Percentiles rank a stretch among this genome's conserved stretches.
Conservation (phyloP, 2,329 filamentous ascomycete species). For the Pseudogymnoascus sp. region DNA sequence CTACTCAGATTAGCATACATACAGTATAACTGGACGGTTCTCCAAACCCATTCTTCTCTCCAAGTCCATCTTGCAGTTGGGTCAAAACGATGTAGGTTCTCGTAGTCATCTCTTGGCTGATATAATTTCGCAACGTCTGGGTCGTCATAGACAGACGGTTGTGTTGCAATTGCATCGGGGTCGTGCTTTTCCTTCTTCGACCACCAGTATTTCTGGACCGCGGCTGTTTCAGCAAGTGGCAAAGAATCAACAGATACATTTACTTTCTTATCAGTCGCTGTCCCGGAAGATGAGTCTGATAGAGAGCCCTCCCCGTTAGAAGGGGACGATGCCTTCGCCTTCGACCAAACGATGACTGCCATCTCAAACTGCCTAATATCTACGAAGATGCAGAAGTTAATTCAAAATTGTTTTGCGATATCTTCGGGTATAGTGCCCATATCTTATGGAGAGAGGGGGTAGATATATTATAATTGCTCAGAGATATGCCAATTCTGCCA, state of each 20-base stretch:
- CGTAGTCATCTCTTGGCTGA: slow-evolving; percentile 27
- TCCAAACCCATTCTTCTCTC: slow-evolving; percentile 25
- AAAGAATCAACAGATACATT: not conserved
- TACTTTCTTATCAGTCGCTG: not conserved
- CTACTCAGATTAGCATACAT: slow-evolving; percentile 7
- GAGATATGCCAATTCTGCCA: not conserved
- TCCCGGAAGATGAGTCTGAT: not conserved
- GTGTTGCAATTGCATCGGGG: slow-evolving; percentile 20
- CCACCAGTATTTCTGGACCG: slow-evolving; percentile 21
- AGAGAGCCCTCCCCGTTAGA: not conserved
- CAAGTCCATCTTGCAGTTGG: slow-evolving; percentile 32
- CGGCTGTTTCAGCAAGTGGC: slow-evolving; percentile 7
- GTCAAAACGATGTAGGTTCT: slow-evolving; percentile 33
- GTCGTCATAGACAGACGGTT: slow-evolving; percentile 23
- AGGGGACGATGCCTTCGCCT: not conserved
- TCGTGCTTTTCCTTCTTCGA: slow-evolving; percentile 17
- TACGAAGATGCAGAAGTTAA: not conserved
- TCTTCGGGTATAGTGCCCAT: not conserved
- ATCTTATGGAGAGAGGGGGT: not conserved
- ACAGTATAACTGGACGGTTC: not conserved
- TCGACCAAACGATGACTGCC: not conserved
- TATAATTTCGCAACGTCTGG: slow-evolving; percentile 16
- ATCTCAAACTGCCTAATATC: not conserved
- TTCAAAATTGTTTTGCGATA: not conserved
- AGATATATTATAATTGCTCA: not conserved